A percentile compares a stretch with the other conserved stretches of the same genome.
Conservation (phyloP, 208 protist genomes). For the Leishmania tarentolae region DNA sequence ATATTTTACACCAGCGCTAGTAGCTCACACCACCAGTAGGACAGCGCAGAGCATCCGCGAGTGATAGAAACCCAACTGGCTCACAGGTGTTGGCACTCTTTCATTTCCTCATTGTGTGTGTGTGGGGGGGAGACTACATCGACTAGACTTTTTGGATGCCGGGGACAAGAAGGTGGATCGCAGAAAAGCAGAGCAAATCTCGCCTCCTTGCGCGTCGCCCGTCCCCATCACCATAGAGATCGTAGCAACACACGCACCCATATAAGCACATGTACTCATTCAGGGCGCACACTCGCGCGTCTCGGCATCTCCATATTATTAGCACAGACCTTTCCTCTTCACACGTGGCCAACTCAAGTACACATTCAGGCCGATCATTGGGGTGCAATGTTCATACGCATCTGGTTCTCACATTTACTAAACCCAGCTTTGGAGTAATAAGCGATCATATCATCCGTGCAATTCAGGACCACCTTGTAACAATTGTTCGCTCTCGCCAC, state of each 20-base stretch:
- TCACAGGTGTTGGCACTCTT: background rate
- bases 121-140: background rate
- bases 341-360: background rate
- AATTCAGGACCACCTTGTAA: slow-evolving; percentile 90
- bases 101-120: background rate
- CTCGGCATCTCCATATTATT: background rate
- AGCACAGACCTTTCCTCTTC: background rate
- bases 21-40: background rate
- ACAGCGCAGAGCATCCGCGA: background rate
- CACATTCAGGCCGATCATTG: background rate
- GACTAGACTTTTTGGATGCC: background rate
- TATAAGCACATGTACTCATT: background rate
- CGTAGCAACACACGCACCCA: background rate
- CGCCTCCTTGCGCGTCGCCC: no score
- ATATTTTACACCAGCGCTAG: background rate
- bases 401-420: slow-evolving; percentile 55
- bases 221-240: no score
- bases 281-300: background rate
- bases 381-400: slow-evolving; percentile 56
- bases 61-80: background rate
- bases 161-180: background rate
- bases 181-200: slow-evolving; percentile 2
- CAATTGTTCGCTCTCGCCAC: slow-evolving; percentile 53
- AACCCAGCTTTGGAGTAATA: slow-evolving; percentile 85
- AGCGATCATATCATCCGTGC: slow-evolving; percentile 39